Evolutionary conservation across 345 rosid genomes (phyloP).

Genomic region (Psidium guajava): DNA sequence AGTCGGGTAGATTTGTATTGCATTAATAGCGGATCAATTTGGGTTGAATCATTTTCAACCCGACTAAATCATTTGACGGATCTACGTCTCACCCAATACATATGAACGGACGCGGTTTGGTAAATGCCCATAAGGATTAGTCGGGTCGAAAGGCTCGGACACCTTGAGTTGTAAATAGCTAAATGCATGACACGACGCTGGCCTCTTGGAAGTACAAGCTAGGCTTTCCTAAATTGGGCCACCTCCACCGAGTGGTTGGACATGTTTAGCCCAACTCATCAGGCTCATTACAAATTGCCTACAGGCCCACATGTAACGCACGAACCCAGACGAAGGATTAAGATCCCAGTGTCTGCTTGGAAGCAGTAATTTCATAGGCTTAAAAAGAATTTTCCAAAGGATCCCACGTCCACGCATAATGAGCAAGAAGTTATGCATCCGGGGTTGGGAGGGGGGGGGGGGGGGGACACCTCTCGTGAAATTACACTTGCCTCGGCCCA

Average conservation of each 20-base stretch:
- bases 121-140: neutral
- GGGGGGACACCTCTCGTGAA: no score
- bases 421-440: no score
- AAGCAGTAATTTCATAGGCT: no score
- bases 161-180: neutral
- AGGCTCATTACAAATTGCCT: neutral
- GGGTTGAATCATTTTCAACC: neutral
- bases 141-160: neutral
- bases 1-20: no score
- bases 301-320: neutral
- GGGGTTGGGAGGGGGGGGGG: no score
- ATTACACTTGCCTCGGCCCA: no score
- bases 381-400: no score
- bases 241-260: neutral
- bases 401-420: no score
- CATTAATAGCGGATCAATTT: neutral
- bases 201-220: neutral
- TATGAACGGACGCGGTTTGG: rapidly evolving
- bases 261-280: neutral
- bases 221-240: neutral
- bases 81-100: no score
- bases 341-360: no score
- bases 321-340: neutral
- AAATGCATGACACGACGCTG: neutral
- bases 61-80: rapidly evolving